These are phyloP conservation scores for Melampsora americana DNA, from an alignment of 1,284 basidiomycete species.

Conservation along the genomic window DNA sequence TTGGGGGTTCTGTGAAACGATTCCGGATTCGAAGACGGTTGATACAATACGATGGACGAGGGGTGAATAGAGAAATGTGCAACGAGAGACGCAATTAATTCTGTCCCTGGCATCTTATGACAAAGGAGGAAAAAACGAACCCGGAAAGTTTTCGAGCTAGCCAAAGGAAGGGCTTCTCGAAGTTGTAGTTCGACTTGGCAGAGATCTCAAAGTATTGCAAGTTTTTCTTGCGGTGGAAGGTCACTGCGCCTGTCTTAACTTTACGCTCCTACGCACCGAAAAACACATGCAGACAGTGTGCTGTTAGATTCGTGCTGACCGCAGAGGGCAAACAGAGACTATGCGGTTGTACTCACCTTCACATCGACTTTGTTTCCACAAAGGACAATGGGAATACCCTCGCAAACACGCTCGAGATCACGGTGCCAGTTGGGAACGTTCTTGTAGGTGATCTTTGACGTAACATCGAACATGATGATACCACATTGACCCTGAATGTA, in stretches of 20 bases:
- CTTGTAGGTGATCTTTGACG: conserved; percentile 99
- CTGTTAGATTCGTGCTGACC: not conserved
- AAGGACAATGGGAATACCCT: conserved; percentile 98
- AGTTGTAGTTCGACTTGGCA: conserved; percentile 99
- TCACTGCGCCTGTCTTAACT: conserved; percentile 97
- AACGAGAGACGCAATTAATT: no score
- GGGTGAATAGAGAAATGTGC: not conserved
- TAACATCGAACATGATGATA: conserved; percentile 99
- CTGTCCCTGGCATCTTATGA: not conserved
- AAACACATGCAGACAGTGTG: not conserved
- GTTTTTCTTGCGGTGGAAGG: conserved; percentile 99
- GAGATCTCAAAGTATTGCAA: conserved; percentile 99
- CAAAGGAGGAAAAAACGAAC: conserved; percentile 7
- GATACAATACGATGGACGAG: not conserved
- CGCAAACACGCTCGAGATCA: conserved; percentile 98
- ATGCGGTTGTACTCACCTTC: conserved; percentile 65
- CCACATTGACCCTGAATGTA: conserved; percentile 99
- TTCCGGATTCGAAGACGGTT: not conserved
- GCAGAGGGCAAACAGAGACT: not conserved
- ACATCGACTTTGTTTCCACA: conserved; percentile 99
- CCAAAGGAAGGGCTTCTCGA: conserved; percentile 99
- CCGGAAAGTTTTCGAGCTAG: conserved; percentile 96
- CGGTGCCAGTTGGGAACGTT: conserved; percentile 99
- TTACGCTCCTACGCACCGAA: conserved; percentile 79
- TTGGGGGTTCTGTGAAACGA: conserved; percentile 61